Evolutionary conservation across 148 eudicot species (phyloP), one percentile per base, ranked within the genome.

Genomic region (Vaccinium myrtillus): DNA sequence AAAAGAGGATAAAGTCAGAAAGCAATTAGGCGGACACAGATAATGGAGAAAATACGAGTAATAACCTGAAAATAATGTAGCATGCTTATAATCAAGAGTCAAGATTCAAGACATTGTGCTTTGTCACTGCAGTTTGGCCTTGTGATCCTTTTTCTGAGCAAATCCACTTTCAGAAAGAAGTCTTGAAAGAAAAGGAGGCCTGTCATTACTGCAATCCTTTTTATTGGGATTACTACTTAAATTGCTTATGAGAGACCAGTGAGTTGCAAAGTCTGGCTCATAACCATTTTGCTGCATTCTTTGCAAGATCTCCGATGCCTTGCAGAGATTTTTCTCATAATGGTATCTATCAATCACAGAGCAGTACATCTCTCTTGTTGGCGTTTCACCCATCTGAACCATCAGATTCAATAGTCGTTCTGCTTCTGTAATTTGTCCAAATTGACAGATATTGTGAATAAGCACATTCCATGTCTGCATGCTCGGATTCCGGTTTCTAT

Each of bases 221-320:
- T 89, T 87, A 78, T 46, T 85, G 59, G 82, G 83, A 83, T 84
- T 76, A 84, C 90, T 76, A 84, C 90, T 89, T 77, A 95, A 89
- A 76, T 90, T 88, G 87, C 98, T 92, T 70, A 95, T 92, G 32
- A 95, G 84, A 75, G 94, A 95, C 98, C 98, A 95, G 39, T 95
- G 98, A 51, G 91, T 94, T 43, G 83, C 88, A 78, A 95, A 95
- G 81, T 95, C 96, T 15, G 98, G 98, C 82, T 90, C 90, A 81
- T 93, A 89, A 73, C 98, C 98, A 82, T 87, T 86, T 75, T 86
- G 85, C 86, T 94, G 98, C 98, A 95, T 95, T 55, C 13, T 73
- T 39, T 81, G 82, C 86, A 95, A 32, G 75, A 92, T 56, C 81
- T 91, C 90, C 23, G 95, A 93, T 75, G 98, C 92, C 92, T 90